Percentiles rank a stretch among this genome's conserved stretches.
Conservation (phyloP, 2,329 filamentous ascomycete species). For the Penicillium sp. region DNA sequence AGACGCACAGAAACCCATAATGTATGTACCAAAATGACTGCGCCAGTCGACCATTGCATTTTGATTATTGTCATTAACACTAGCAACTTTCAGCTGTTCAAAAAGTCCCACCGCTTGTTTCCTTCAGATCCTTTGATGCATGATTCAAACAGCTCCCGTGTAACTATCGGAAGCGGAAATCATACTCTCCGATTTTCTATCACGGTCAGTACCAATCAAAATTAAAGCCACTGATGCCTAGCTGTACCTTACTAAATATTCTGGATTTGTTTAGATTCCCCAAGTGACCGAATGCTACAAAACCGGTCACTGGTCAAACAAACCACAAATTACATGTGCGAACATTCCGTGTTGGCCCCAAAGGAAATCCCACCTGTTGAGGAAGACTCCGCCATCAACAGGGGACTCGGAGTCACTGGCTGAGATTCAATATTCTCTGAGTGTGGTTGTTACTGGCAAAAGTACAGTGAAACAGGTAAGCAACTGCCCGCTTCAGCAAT, state of each 20-base stretch:
- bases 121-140: not conserved
- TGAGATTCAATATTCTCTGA: not conserved
- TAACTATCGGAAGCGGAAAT: constrained; percentile 3
- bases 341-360: not conserved
- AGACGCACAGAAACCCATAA: constrained; percentile 15
- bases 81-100: not conserved
- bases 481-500: not conserved
- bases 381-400: not conserved
- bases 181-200: constrained; percentile 1
- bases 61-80: not conserved
- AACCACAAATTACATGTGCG: not conserved
- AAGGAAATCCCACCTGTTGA: not conserved
- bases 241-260: not conserved
- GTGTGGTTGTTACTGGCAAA: not conserved
- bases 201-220: not conserved
- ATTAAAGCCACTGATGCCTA: not conserved
- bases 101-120: not conserved
- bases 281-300: constrained; percentile 4
- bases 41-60: not conserved
- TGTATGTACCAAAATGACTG: constrained; percentile 2
- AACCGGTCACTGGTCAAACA: not conserved
- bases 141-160: not conserved
- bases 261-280: not conserved
- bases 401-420: not conserved
- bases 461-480: not conserved